These are phyloP conservation scores for Mariannaea sp. DNA, from an alignment of 2,329 filamentous ascomycete genomes.

Conservation along the genomic window DNA sequence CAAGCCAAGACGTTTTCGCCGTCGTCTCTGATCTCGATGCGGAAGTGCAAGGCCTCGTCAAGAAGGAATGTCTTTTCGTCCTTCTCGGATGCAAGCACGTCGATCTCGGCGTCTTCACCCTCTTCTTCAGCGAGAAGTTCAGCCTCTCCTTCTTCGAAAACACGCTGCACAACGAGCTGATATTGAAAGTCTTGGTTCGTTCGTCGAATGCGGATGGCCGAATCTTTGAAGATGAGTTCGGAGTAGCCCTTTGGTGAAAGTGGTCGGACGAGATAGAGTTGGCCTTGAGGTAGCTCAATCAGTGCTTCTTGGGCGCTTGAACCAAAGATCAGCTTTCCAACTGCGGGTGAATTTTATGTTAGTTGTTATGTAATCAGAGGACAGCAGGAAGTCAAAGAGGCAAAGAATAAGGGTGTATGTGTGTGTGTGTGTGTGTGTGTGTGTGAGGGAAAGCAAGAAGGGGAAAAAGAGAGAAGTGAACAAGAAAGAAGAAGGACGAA, in stretches of 20 bases:
- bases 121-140: conserved; percentile 90
- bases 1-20: conserved; percentile 90
- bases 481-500: neutral
- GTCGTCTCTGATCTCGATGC: conserved; percentile 78
- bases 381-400: too few species aligned
- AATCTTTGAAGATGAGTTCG: conserved; percentile 98
- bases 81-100: conserved; percentile 76
- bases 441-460: neutral
- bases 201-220: conserved; percentile 85
- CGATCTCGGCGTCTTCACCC: conserved; percentile 77
- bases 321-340: conserved; percentile 93
- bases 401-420: too few species aligned
- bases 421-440: too few species aligned
- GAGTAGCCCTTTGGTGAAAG: conserved; percentile 96
- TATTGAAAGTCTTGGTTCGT: conserved; percentile 97
- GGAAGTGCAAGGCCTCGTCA: conserved; percentile 89
- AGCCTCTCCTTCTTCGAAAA: conserved; percentile 96
- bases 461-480: neutral
- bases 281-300: conserved; percentile 92
- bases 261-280: conserved; percentile 95
- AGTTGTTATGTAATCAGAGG: too few species aligned
- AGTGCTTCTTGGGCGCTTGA: conserved; percentile 85
- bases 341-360: conserved; percentile 53
- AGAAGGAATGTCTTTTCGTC: conserved; percentile 98
- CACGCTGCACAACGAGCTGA: conserved; percentile 92